Base-by-base conservation (phyloP, 805 yeast genomes). In the Starmera dryadoides region DNA sequence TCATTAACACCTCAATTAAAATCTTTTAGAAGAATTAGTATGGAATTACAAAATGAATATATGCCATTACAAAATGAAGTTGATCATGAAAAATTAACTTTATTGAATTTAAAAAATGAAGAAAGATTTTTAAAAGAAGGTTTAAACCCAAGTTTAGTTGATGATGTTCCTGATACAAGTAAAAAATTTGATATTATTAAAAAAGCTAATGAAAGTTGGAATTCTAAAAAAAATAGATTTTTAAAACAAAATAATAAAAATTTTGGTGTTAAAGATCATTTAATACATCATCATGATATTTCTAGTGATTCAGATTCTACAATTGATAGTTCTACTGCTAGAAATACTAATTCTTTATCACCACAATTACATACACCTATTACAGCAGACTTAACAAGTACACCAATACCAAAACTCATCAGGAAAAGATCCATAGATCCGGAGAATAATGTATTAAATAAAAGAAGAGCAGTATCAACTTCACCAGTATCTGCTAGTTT, bases 141-240 rank as follows among this genome's bases (percentile, higher is more conserved):
- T 15, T 16, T 30, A 4, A 30, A 30, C 17, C 32, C 36, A 2
- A 37, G 34, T n/a, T n/a, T 25, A 4, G 28, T 25, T 8, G 33
- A 37, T 10, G 38, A 42, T 18, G 25, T 32, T 14, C 37, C 33
- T 18, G 40, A 40, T 5, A 36, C 39, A 6, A 19, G 20, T 11
- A 48, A 48, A 18, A 55, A 52, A 34, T 43, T 52, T 37, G 59
- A 55, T 33, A 45, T 55, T n/a, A 50, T 55, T 17, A 47, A 43
- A 34, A 47, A 33, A 32, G 59, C 59, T 2, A 55, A 55, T 34
- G 56, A 53, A 34, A 47, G 49, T 12, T 55, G 59, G 59, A 53
- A 48, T 31, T 40, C 42, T 34, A 52, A 43, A 39, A 53, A 55
- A 34, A 36, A 36, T 20, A 12, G 39, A 3, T 18, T 17, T 10